These are phyloP conservation scores for Marasmius oreades DNA, from an alignment of 1,284 basidiomycete genomes.

Conservation along the genomic window DNA sequence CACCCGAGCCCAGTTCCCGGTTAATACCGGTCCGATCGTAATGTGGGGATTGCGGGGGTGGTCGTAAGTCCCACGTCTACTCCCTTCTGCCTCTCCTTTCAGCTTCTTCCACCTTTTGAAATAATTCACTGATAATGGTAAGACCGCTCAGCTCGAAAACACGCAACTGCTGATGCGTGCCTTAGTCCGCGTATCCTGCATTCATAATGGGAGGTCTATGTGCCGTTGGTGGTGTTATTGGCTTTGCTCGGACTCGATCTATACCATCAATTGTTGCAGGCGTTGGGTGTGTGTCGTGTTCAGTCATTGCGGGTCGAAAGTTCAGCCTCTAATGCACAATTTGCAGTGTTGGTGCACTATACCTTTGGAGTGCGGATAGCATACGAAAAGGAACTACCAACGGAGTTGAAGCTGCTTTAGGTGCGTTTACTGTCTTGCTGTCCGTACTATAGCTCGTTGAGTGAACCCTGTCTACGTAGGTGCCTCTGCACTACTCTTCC, in stretches of 20 bases:
- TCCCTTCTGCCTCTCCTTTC: too few relatives aligned
- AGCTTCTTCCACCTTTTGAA: too few relatives aligned
- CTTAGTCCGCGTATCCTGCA: slow-evolving; percentile 80
- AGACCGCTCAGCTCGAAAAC: too few relatives aligned
- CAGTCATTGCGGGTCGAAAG: background rate
- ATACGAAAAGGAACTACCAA: slow-evolving; percentile 71
- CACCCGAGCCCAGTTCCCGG: too few relatives aligned
- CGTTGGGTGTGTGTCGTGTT: slow-evolving; percentile 52
- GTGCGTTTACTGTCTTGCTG: slow-evolving; percentile 44
- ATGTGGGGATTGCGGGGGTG: too few relatives aligned
- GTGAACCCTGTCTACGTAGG: slow-evolving; percentile 36
- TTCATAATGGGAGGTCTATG: slow-evolving; percentile 78
- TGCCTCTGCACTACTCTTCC: slow-evolving; percentile 72
- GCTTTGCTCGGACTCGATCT: slow-evolving; percentile 66
- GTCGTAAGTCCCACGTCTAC: too few relatives aligned
- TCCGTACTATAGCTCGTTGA: too few relatives aligned
- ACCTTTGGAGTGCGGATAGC: slow-evolving; percentile 70
- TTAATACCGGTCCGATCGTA: too few relatives aligned
- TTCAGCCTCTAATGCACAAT: background rate
- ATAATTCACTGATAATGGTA: too few relatives aligned
- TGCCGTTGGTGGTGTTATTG: slow-evolving; percentile 72
- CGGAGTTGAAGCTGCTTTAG: slow-evolving; percentile 73
- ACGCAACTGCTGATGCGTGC: too few relatives aligned
- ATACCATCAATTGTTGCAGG: slow-evolving; percentile 81
- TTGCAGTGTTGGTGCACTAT: slow-evolving; percentile 69